A percentile compares a stretch with the other conserved stretches of the same genome.
phyloP scores from a whole-genome alignment of 129 eudicot genomes.

The Scalesia atractyloides region DNA sequence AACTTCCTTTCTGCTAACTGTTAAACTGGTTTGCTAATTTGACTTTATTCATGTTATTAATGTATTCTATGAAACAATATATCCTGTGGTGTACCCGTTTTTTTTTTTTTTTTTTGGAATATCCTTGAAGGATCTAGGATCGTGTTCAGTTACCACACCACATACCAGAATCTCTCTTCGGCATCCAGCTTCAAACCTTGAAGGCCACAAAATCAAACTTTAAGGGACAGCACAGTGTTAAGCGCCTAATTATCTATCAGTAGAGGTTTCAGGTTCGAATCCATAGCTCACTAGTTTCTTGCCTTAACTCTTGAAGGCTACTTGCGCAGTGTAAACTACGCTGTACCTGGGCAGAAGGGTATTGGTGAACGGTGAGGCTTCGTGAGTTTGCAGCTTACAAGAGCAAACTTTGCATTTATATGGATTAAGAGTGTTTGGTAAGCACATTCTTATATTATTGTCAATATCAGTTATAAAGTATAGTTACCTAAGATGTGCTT shows the following conservation, averaged over 20 bases:
- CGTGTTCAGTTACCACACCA: slow-evolving; percentile 4
- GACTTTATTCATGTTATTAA: background rate
- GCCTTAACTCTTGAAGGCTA: too few species aligned
- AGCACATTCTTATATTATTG: background rate
- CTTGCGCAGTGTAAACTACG: too few species aligned
- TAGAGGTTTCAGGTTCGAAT: too few species aligned
- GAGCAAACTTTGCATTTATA: slow-evolving; percentile 10
- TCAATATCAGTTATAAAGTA: background rate
- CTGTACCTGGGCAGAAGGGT: too few species aligned
- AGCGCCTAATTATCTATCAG: too few species aligned
- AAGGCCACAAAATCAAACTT: background rate
- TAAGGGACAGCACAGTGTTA: too few species aligned
- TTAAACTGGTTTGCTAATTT: background rate
- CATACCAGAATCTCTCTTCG: background rate
- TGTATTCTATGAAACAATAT: background rate
- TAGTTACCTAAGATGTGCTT: background rate
- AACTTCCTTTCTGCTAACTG: background rate
- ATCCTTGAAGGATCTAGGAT: slow-evolving; percentile 10
- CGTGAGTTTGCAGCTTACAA: background rate
- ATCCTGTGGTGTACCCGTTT: background rate
- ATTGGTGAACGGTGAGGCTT: too few species aligned
- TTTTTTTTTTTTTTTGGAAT: slow-evolving; percentile 16
- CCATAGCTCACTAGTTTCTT: too few species aligned
- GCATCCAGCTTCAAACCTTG: background rate
- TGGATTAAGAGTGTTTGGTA: slow-evolving; percentile 23